Evolutionary conservation across 331 rosid species (phyloP).

Genomic region (Acacia concinna): DNA sequence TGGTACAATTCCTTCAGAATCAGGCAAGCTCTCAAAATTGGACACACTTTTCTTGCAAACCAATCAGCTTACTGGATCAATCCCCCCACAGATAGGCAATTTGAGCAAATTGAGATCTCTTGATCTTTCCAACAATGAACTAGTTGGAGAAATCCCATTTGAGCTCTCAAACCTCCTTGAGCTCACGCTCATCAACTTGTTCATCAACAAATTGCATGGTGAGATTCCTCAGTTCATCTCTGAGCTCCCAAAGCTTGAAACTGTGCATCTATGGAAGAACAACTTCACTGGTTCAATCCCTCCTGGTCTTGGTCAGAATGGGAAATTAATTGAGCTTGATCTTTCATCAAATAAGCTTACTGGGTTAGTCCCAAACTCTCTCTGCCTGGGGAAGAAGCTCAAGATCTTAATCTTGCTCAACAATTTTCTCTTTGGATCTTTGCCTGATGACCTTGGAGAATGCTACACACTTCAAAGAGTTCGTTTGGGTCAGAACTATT

Average conservation of each 20-base stretch:
- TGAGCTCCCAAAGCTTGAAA: conserved; percentile 69
- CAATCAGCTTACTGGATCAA: conserved; percentile 64
- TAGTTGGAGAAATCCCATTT: conserved; percentile 70
- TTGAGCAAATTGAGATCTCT: conserved; percentile 58
- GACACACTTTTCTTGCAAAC: conserved; percentile 82
- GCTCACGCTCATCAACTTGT: conserved; percentile 72
- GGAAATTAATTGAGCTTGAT: conserved; percentile 64
- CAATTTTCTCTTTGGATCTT: conserved; percentile 84
- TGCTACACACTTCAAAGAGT: conserved; percentile 70
- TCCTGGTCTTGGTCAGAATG: conserved; percentile 72
- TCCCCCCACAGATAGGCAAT: conserved; percentile 75
- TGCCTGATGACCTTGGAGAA: conserved; percentile 75
- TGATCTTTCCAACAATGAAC: conserved; percentile 83
- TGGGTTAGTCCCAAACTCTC: conserved; percentile 66
- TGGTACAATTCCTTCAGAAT: conserved; percentile 75
- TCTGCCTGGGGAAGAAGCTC: conserved; percentile 66
- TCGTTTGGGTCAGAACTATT: conserved; percentile 76
- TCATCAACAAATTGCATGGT: conserved; percentile 86
- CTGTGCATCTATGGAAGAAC: conserved; percentile 77
- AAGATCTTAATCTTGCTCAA: conserved; percentile 65
- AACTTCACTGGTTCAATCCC: conserved; percentile 84
- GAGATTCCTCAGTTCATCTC: conserved; percentile 70
- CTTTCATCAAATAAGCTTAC: conserved; percentile 89
- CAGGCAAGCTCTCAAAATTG: conserved; percentile 63
- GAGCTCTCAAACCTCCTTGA: conserved; percentile 66